Conservation (phyloP, 768 basidiomycete species). For the Multifurca ochricompacta region DNA sequence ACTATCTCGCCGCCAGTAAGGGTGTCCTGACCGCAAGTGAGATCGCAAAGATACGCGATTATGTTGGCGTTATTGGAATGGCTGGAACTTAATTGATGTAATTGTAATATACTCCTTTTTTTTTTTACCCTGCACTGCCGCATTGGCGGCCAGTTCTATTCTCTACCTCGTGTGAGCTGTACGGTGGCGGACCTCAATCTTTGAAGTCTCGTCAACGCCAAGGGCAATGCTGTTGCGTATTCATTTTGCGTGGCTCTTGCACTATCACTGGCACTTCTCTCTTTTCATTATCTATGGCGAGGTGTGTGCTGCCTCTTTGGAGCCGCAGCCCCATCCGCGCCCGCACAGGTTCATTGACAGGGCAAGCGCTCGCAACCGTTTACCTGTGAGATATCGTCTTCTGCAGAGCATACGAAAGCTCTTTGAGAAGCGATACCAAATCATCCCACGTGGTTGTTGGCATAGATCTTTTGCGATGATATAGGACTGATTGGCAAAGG, state of each 20-base stretch:
- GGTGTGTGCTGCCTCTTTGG: neutral
- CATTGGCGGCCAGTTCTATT: neutral
- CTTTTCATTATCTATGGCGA: too few relatives aligned
- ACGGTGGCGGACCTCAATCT: too few relatives aligned
- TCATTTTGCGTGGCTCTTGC: neutral
- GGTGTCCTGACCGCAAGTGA: conserved; percentile 73
- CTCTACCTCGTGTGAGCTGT: neutral
- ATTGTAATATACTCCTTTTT: neutral
- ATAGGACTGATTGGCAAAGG: neutral
- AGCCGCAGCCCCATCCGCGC: neutral
- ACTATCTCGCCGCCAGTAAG: conserved; percentile 78
- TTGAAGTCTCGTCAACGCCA: too few relatives aligned
- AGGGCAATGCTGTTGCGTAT: neutral
- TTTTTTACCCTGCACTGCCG: neutral
- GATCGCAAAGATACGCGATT: conserved; percentile 88
- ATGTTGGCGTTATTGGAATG: conserved; percentile 83
- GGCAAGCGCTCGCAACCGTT: too few relatives aligned
- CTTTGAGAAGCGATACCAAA: too few relatives aligned
- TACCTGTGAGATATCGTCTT: too few relatives aligned
- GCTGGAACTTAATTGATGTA: conserved; percentile 50
- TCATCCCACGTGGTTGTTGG: too few relatives aligned
- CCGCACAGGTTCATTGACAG: neutral
- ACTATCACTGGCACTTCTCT: neutral
- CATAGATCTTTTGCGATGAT: too few relatives aligned
- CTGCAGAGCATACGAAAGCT: too few relatives aligned